Evolutionary conservation across 2,329 filamentous ascomycete genomes (phyloP).

Genomic region (Emydomyces testavorans): DNA sequence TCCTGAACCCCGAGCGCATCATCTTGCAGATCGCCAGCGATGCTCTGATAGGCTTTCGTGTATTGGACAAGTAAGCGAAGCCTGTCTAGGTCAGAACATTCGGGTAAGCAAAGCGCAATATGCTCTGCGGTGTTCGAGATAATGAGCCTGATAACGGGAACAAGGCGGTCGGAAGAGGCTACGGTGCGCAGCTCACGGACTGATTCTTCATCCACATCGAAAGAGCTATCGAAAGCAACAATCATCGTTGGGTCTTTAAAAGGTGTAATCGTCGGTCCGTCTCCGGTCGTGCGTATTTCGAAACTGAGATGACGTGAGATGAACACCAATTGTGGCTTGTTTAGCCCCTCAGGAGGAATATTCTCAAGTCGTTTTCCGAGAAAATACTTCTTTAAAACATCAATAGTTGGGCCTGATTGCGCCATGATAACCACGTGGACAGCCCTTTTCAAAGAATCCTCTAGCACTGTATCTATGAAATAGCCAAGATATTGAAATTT

Average conservation of each 20-base stretch:
- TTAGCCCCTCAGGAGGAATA: neutral
- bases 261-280: conserved; percentile 24
- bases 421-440: conserved; percentile 33
- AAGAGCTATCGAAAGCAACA: conserved; percentile 35
- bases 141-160: conserved; percentile 36
- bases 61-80: conserved; percentile 28
- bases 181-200: conserved; percentile 9
- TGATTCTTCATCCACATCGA: conserved; percentile 29
- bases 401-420: conserved; percentile 27
- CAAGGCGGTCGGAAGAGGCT: conserved; percentile 24
- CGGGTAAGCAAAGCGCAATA: conserved; percentile 34
- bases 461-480: conserved; percentile 29
- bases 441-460: conserved; percentile 20
- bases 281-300: conserved; percentile 25
- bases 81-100: conserved; percentile 25
- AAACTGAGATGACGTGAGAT: conserved; percentile 28
- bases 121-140: conserved; percentile 39
- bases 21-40: conserved; percentile 34
- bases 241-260: conserved; percentile 31
- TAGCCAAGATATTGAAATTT: conserved; percentile 38
- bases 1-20: conserved; percentile 32
- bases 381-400: conserved; percentile 35
- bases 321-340: conserved; percentile 22
- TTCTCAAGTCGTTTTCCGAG: conserved; percentile 28
- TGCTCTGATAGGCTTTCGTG: conserved; percentile 24